Percentiles rank a stretch among this genome's conserved stretches.
phyloP scores from a whole-genome alignment of 768 basidiomycete species.

The Leucosporidium scottii region DNA sequence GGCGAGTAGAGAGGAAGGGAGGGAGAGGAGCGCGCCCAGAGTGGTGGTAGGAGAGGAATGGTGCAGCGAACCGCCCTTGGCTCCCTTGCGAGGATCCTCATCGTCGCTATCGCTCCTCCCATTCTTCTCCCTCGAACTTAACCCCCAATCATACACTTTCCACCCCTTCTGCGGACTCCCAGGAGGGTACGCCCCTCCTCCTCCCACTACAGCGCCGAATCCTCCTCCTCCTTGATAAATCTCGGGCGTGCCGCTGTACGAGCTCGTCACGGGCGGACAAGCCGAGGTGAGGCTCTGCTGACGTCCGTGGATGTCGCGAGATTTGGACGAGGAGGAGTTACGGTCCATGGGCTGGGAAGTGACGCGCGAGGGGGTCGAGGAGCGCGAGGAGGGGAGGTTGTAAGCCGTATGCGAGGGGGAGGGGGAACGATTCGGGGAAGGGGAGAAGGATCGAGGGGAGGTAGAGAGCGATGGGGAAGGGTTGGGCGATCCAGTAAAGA shows the following conservation, averaged over 20 bases:
- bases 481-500: conserved; percentile 19
- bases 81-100: neutral
- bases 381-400: neutral
- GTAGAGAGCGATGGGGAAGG: conserved; percentile 2
- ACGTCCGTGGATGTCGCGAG: conserved; percentile 21
- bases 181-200: conserved; percentile 6
- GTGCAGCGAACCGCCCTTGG: neutral
- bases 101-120: neutral
- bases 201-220: neutral
- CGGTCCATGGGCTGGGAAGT: conserved; percentile 21
- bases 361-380: conserved; percentile 15
- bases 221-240: conserved; percentile 1
- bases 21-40: neutral
- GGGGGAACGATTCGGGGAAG: neutral
- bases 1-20: conserved; percentile 9
- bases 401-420: neutral
- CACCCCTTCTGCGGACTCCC: conserved; percentile 1
- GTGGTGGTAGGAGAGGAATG: neutral
- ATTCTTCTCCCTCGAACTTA: neutral
- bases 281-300: conserved; percentile 32
- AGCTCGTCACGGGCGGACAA: conserved; percentile 29
- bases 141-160: conserved; percentile 31
- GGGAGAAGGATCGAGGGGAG: conserved; percentile 7
- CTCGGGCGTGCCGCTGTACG: conserved; percentile 13
- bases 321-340: neutral